Conservation (phyloP, 305 asterid genomes). For the Fraxinus floribunda region DNA sequence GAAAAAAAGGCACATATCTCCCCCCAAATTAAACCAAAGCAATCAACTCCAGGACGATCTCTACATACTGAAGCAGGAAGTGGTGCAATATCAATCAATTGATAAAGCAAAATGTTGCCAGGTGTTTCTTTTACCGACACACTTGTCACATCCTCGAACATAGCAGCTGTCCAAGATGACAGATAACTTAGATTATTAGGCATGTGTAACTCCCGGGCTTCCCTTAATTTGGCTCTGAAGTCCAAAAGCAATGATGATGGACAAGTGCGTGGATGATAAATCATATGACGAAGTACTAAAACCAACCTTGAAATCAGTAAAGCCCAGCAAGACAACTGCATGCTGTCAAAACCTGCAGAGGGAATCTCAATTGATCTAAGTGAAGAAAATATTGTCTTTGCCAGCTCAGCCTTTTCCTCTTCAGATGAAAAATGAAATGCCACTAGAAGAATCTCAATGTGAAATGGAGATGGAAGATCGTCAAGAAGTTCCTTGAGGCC, state of each 20-base stretch:
- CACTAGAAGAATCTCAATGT: conserved; percentile 77
- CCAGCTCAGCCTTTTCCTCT: conserved; percentile 65
- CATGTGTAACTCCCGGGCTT: conserved; percentile 44
- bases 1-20: conserved; percentile 56
- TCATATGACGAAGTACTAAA: conserved; percentile 89
- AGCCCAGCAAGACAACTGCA: conserved; percentile 87
- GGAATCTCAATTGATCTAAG: conserved; percentile 54
- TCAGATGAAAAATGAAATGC: conserved; percentile 84
- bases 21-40: conserved; percentile 58
- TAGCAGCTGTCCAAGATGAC: conserved; percentile 72
- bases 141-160: conserved; percentile 51
- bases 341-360: conserved; percentile 42
- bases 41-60: conserved; percentile 44
- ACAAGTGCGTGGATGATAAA: conserved; percentile 63
- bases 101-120: conserved; percentile 55
- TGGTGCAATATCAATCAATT: conserved; percentile 80
- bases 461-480: conserved; percentile 81
- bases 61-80: conserved; percentile 61
- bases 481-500: conserved; percentile 61
- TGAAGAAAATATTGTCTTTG: conserved; percentile 53
- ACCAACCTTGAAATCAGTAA: conserved; percentile 80
- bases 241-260: conserved; percentile 72
- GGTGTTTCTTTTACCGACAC: conserved; percentile 44
- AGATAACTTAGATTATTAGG: conserved; percentile 43
- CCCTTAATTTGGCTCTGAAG: conserved; percentile 80